Percentiles rank a stretch among this genome's conserved stretches.
Conservation (phyloP, 257 asterid genomes). For the Gentiana straminea region DNA sequence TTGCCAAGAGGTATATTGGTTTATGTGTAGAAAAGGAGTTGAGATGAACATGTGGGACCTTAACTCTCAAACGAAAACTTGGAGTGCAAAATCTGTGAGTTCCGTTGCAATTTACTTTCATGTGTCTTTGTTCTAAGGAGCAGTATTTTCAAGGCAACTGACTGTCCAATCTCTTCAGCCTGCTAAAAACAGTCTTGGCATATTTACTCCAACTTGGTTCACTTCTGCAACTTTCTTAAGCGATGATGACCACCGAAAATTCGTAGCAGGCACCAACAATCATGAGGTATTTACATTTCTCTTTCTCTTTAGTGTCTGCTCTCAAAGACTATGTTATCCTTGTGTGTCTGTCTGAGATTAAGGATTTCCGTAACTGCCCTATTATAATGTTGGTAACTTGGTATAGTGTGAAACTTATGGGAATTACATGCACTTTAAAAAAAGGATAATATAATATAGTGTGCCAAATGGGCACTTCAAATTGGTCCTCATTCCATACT, state of each 20-base stretch:
- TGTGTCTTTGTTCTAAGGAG: conserved; percentile 1
- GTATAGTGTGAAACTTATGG: too few species aligned
- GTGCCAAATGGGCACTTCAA: too few species aligned
- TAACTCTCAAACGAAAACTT: conserved; percentile 34
- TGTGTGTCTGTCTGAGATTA: too few species aligned
- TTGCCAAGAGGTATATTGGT: neutral
- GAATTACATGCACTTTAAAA: too few species aligned
- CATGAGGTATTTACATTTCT: conserved; percentile 48
- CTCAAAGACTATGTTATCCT: neutral
- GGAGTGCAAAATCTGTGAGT: conserved; percentile 86
- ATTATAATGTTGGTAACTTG: too few species aligned
- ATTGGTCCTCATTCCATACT: too few species aligned
- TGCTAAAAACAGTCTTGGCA: conserved; percentile 66
- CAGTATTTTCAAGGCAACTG: conserved; percentile 8
- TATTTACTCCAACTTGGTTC: conserved; percentile 82
- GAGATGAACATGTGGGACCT: conserved; percentile 91
- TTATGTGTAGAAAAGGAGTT: conserved; percentile 63
- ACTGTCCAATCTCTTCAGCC: conserved; percentile 43
- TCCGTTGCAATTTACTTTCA: conserved; percentile 5
- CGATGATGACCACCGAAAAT: conserved; percentile 80
- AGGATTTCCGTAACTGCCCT: too few species aligned
- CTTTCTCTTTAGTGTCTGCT: neutral
- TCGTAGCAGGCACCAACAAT: conserved; percentile 71
- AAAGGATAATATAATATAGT: too few species aligned
- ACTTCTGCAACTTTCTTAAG: conserved; percentile 76